These are phyloP conservation scores for Lecanicillium sp. DNA, from an alignment of 2,329 filamentous ascomycete genomes.

Conservation along the genomic window DNA sequence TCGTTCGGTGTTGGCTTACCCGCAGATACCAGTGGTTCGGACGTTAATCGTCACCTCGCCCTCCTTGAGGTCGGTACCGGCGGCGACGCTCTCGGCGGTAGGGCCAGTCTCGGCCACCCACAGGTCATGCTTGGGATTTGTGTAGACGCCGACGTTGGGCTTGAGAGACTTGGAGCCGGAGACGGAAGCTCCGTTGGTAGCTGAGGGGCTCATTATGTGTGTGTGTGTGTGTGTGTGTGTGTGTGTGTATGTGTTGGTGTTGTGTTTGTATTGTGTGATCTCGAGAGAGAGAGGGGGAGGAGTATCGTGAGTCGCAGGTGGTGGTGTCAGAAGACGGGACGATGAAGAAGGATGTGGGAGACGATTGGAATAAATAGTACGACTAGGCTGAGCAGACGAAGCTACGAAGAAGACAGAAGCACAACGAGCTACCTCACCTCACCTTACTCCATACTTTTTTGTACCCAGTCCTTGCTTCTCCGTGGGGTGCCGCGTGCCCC, in stretches of 20 bases:
- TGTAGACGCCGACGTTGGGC: slow-evolving; percentile 92
- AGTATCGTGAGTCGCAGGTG: background rate
- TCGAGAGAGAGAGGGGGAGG: background rate
- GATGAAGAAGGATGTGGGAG: too few species aligned
- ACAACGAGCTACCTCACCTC: too few species aligned
- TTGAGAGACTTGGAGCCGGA: slow-evolving; percentile 39
- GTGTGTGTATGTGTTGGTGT: background rate
- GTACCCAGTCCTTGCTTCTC: too few species aligned
- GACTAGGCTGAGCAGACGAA: too few species aligned
- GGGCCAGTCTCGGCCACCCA: slow-evolving; percentile 80
- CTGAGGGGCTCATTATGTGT: slow-evolving; percentile 8
- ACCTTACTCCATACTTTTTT: too few species aligned
- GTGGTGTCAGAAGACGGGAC: too few species aligned
- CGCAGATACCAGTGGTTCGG: slow-evolving; percentile 94
- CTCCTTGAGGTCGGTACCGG: slow-evolving; percentile 59
- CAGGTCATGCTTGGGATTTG: slow-evolving; percentile 84
- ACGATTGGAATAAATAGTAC: too few species aligned
- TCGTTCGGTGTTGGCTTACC: slow-evolving; percentile 44
- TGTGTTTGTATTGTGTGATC: too few species aligned
- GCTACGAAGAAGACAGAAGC: too few species aligned
- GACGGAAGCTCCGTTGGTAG: slow-evolving; percentile 8
- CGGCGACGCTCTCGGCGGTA: slow-evolving; percentile 64
- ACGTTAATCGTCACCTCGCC: slow-evolving; percentile 85
- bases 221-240: background rate
- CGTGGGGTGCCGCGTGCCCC: too few species aligned